A percentile compares a stretch with the other conserved stretches of the same genome.
Conservation (phyloP, 1,284 basidiomycete genomes). For the Cerioporus squamosus region DNA sequence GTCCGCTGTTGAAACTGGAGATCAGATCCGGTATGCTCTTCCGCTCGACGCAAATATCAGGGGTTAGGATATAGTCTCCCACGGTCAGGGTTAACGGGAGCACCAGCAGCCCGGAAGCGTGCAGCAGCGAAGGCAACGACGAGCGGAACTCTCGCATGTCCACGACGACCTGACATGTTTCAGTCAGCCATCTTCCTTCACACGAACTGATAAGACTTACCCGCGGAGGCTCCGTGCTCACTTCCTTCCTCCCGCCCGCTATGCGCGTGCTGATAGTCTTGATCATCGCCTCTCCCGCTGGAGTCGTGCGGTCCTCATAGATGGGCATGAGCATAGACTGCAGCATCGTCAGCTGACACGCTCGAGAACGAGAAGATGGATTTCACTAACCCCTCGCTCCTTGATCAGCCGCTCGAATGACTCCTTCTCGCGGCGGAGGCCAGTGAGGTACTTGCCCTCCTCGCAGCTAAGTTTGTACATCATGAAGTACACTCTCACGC, state of each 20-base stretch:
- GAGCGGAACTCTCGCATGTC: slow-evolving; percentile 98
- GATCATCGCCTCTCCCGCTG: slow-evolving; percentile 64
- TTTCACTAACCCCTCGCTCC: slow-evolving; percentile 79
- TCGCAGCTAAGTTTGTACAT: slow-evolving; percentile 92
- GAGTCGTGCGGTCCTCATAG: slow-evolving; percentile 66
- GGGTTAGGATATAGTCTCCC: slow-evolving; percentile 95
- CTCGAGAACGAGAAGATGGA: background rate
- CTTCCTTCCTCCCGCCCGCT: slow-evolving; percentile 82
- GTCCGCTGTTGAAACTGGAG: slow-evolving; percentile 90
- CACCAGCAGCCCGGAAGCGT: slow-evolving; percentile 82
- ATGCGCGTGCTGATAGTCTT: slow-evolving; percentile 89
- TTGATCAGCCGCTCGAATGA: slow-evolving; percentile 93
- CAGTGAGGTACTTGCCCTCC: slow-evolving; percentile 93
- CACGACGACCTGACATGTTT: slow-evolving; percentile 76
- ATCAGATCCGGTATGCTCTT: slow-evolving; percentile 94
- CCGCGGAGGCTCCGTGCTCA: slow-evolving; percentile 71
- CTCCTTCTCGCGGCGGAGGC: slow-evolving; percentile 90
- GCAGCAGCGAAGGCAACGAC: slow-evolving; percentile 87
- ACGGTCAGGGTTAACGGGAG: slow-evolving; percentile 92
- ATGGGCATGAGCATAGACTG: slow-evolving; percentile 93
- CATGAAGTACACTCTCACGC: slow-evolving; percentile 95
- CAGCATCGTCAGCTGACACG: background rate
- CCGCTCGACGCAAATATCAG: slow-evolving; percentile 95
- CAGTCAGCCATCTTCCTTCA: slow-evolving; percentile 36
- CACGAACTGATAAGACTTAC: slow-evolving; percentile 44